Conservation (phyloP, 2,329 filamentous ascomycete genomes). For the Golovinomyces cichoracearum region DNA sequence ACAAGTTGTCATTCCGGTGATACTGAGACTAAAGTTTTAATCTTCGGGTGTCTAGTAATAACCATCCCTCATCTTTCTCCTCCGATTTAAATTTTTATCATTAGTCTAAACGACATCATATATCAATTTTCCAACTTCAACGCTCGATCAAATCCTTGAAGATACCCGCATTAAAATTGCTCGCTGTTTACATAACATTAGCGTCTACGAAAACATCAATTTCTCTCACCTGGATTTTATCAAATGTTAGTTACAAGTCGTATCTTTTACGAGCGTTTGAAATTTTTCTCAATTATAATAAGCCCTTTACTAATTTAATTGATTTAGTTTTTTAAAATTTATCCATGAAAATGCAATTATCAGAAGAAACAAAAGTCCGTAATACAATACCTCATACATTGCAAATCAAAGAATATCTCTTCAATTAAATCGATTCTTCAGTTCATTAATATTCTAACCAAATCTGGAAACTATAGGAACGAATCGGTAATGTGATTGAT, state of each 20-base stretch:
- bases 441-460: not conserved
- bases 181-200: no score
- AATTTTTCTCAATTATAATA: not conserved
- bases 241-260: no score
- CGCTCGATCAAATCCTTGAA: no score
- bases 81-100: not conserved
- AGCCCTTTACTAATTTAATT: not conserved
- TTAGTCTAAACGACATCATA: not conserved
- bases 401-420: no score
- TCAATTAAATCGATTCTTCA: not conserved
- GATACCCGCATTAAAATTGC: no score
- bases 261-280: no score
- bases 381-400: no score
- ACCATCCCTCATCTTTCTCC: not conserved
- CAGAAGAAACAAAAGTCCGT: conserved; percentile 82
- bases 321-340: not conserved
- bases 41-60: not conserved
- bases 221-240: no score
- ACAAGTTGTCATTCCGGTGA: no score
- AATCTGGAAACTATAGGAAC: conserved; percentile 40
- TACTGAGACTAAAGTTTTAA: not conserved
- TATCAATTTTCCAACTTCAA: not conserved
- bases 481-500: conserved; percentile 91
- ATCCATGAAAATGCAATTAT: conserved; percentile 27
- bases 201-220: no score